These are phyloP conservation scores for Arabis alpina DNA, from an alignment of 345 rosid genomes.

Conservation along the genomic window DNA sequence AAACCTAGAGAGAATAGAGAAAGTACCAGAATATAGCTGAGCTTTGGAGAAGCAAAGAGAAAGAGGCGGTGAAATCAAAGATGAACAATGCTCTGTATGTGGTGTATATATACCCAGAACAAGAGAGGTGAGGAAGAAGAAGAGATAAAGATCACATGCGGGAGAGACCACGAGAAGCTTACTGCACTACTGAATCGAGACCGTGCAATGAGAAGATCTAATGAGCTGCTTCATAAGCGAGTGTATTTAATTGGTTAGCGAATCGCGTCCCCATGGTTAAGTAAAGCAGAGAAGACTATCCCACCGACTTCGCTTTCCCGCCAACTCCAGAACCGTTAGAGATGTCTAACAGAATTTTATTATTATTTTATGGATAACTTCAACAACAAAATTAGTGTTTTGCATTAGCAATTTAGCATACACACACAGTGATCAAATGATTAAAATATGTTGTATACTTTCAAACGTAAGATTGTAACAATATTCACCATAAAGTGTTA, in stretches of 20 bases:
- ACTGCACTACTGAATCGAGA: background rate
- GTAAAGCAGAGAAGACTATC: constrained; percentile 29
- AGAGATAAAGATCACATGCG: constrained; percentile 17
- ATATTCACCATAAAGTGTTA: constrained; percentile 3
- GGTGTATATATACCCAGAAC: constrained; percentile 18
- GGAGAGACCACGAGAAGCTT: constrained; percentile 13
- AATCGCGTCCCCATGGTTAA: constrained; percentile 4
- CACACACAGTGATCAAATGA: background rate
- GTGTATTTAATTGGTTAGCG: constrained; percentile 22
- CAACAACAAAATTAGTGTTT: constrained; percentile 34
- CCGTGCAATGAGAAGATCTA: background rate
- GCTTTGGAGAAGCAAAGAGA: constrained; percentile 25
- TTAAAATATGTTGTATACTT: background rate
- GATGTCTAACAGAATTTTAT: constrained; percentile 30
- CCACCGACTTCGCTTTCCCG: constrained; percentile 45
- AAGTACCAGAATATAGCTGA: constrained; percentile 20
- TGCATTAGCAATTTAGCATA: background rate
- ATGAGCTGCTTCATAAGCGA: background rate
- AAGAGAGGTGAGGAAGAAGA: constrained; percentile 22
- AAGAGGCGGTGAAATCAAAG: constrained; percentile 41
- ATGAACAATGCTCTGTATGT: constrained; percentile 27
- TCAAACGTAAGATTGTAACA: constrained; percentile 16
- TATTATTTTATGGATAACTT: constrained; percentile 31
- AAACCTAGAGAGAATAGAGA: constrained; percentile 20
- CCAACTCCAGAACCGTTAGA: constrained; percentile 47